phyloP scores from a whole-genome alignment of 2,329 filamentous ascomycete genomes.

The Geosmithia putterillii region DNA sequence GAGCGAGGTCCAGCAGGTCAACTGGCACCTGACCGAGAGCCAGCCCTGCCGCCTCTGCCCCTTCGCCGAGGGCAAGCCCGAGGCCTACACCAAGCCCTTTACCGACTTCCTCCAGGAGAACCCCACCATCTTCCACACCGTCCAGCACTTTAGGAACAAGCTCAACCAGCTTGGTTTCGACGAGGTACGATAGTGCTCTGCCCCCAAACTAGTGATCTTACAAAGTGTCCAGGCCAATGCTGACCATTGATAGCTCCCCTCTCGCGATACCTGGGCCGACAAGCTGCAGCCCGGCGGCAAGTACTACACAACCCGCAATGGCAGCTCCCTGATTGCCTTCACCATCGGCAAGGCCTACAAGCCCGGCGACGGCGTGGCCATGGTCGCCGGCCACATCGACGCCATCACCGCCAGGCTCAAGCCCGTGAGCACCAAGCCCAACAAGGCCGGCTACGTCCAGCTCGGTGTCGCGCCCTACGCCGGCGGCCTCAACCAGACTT shows the following conservation, averaged over 20 bases:
- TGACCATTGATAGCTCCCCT: constrained; percentile 43
- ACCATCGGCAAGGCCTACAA: constrained; percentile 68
- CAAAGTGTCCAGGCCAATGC: not conserved
- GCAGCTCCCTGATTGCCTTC: constrained; percentile 77
- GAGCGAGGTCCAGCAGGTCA: constrained; percentile 15
- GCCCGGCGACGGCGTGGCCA: constrained; percentile 74
- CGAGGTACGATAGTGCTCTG: constrained; percentile 33
- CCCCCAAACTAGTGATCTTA: not conserved
- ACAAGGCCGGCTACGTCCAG: constrained; percentile 74
- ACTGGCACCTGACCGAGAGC: constrained; percentile 14
- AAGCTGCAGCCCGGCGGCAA: constrained; percentile 70
- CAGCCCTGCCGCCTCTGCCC: constrained; percentile 7
- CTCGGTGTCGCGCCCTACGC: constrained; percentile 89
- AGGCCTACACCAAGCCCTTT: constrained; percentile 71
- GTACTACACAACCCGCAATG: constrained; percentile 81
- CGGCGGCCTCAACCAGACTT: constrained; percentile 74
- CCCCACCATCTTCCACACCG: constrained; percentile 87
- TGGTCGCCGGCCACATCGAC: constrained; percentile 88
- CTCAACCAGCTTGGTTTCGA: constrained; percentile 62
- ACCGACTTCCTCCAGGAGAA: constrained; percentile 79
- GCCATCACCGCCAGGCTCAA: constrained; percentile 84
- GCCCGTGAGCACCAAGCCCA: constrained; percentile 77
- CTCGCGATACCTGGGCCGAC: constrained; percentile 64
- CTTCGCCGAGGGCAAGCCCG: constrained; percentile 31
- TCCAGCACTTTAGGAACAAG: constrained; percentile 64